These are phyloP conservation scores for Penicillium sp. DNA, from an alignment of 2,329 filamentous ascomycete species.

Conservation along the genomic window DNA sequence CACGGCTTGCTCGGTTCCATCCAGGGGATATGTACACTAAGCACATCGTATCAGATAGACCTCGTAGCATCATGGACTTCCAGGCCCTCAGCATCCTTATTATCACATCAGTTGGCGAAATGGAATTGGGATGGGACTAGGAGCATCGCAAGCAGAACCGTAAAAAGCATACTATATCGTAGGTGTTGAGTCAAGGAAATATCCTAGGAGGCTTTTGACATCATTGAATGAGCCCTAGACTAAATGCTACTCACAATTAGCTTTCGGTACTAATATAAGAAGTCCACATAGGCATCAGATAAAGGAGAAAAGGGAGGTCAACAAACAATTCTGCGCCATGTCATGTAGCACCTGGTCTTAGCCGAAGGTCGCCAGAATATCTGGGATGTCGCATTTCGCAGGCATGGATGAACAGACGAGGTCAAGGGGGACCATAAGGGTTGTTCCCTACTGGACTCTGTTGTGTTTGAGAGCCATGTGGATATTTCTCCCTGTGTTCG, in stretches of 20 bases:
- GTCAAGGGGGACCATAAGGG: background rate
- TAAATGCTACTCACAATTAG: background rate
- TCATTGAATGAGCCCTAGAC: background rate
- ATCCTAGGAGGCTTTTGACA: background rate
- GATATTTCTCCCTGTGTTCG: background rate
- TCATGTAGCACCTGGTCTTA: background rate
- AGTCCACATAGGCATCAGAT: background rate
- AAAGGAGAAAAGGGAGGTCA: background rate
- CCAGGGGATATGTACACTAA: background rate
- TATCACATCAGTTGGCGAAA: background rate
- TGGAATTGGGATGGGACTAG: background rate
- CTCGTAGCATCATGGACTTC: background rate
- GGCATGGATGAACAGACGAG: background rate
- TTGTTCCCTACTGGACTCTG: background rate
- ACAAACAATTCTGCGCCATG: background rate
- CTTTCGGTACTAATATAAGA: background rate
- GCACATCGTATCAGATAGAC: background rate
- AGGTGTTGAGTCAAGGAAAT: background rate
- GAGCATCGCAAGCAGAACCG: background rate
- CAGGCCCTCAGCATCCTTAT: background rate
- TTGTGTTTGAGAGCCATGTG: background rate
- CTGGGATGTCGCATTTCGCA: background rate
- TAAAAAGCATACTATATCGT: background rate
- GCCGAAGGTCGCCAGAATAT: background rate
- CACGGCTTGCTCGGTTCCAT: background rate